Base-by-base conservation (phyloP, 768 basidiomycete genomes). In the Glaciozyma martinii region DNA sequence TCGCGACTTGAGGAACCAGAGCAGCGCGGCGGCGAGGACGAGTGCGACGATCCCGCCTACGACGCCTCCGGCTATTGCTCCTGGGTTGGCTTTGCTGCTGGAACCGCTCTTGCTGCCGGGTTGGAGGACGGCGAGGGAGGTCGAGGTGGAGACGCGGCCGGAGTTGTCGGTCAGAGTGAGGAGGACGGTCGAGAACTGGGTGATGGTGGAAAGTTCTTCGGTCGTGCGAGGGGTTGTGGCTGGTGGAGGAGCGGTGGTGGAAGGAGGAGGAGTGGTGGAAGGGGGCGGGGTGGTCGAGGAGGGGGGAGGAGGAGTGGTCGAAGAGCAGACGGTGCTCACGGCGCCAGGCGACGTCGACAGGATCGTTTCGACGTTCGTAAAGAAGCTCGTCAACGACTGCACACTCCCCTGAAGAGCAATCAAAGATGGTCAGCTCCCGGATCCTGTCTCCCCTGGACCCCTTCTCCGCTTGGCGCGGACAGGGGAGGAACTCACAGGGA, bases 31-130 rank as follows among this genome's bases (percentile, higher is more conserved):
- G 5, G 32, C 49, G 21, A 66, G 56, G 23, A 43, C 25, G 32
- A 69, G 59, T 1, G 59, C 64, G 0, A 43, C 64, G 37, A 69
- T 23, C 21, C 68, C 68, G 25, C 64, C 68, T 21, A 66, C 68
- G 10, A 54, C 50, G 0, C 68, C 68, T 32, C 68, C 68, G 3
- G 64, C 64, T 59, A 69, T 62, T 5, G 68, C 59, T 1, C 63
- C 67, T 3, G 42, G 30, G 52, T 59, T 62, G 33, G 33, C 29
- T 5, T 16, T 64, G n/a, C 60, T 62, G 10, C 12, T 19, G 13
- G 19, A 9, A 5, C 56, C 21, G 29, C 46, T 29, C 27, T 5
- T 43, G 16, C 40, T 55, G 16, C 56, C 56, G 4, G 37, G n/a
- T 46, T 68, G 65, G 57, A 61, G 59, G 1, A 27, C 47, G 30